phyloP scores from a whole-genome alignment of 2,329 filamentous ascomycete genomes.

The Neonectria neomacrospora region DNA sequence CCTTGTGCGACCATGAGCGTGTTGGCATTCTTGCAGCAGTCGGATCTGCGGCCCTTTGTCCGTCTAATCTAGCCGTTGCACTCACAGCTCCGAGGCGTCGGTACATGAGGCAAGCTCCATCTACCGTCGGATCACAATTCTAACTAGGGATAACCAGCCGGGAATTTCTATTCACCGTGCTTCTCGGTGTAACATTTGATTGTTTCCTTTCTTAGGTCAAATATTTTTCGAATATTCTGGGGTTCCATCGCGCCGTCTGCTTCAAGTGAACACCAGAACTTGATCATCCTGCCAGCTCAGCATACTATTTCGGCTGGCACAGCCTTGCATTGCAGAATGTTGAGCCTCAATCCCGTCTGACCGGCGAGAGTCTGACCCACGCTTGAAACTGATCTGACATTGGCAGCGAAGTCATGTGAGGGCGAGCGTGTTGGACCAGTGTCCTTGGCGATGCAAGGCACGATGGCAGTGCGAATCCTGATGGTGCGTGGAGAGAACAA shows the following conservation, averaged over 20 bases:
- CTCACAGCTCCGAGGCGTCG: conserved; percentile 8
- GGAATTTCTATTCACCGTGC: conserved; percentile 27
- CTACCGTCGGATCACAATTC: conserved; percentile 15
- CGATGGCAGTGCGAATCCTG: conserved; percentile 7
- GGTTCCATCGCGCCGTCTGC: background rate
- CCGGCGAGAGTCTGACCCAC: conserved; percentile 6
- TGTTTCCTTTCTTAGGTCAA: conserved; percentile 16
- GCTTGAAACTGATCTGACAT: conserved; percentile 10
- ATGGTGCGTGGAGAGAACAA: background rate
- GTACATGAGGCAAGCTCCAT: conserved; percentile 12
- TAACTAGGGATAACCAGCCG: conserved; percentile 25
- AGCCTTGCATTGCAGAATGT: background rate
- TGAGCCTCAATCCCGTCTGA: conserved; percentile 11
- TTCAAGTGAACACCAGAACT: conserved; percentile 3
- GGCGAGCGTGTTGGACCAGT: background rate
- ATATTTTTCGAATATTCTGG: background rate
- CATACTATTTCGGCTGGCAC: conserved; percentile 3
- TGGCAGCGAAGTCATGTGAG: conserved; percentile 1
- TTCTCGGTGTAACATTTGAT: conserved; percentile 14
- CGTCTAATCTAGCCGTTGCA: conserved; percentile 7
- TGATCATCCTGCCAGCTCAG: background rate
- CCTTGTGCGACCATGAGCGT: conserved; percentile 31
- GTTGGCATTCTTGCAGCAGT: conserved; percentile 12
- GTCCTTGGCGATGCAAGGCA: conserved; percentile 4
- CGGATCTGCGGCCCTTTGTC: conserved; percentile 26